Conservation (phyloP, 441 rosid species). For the Mallotus japonicus region DNA sequence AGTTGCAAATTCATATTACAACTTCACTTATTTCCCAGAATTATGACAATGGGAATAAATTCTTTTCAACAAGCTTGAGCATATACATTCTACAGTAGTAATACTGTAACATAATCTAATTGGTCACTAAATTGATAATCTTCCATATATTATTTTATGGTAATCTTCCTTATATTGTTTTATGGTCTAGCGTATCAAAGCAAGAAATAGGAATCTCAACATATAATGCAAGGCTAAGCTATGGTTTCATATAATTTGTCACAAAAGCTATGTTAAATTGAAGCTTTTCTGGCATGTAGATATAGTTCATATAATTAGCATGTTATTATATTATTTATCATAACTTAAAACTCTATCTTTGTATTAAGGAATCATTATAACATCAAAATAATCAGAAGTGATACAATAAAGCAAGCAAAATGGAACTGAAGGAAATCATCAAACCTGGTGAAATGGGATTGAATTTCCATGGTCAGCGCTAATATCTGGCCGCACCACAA, state of each 20-base stretch:
- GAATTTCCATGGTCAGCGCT: conserved; percentile 6
- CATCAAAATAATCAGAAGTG: not conserved
- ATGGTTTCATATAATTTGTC: not conserved
- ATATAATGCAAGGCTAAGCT: not conserved
- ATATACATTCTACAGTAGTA: not conserved
- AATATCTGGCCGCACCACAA: conserved; percentile 14
- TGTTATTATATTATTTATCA: not conserved
- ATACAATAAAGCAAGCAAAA: not conserved
- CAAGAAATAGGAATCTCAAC: not conserved
- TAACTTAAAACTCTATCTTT: not conserved
- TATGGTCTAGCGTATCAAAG: not conserved
- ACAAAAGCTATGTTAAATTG: not conserved
- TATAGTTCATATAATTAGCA: not conserved
- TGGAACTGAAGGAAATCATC: conserved; percentile 7
- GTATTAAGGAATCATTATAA: not conserved
- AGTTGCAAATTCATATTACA: not conserved
- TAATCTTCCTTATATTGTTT: not conserved
- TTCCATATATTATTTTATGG: not conserved
- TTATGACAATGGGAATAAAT: not conserved
- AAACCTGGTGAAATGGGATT: conserved; percentile 22
- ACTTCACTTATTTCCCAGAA: not conserved
- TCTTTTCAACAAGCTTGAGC: not conserved
- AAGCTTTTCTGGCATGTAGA: not conserved
- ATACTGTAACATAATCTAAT: not conserved
- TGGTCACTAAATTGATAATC: not conserved